phyloP scores from a whole-genome alignment of 2,329 filamentous ascomycete species.

The Alternaria sp. region DNA sequence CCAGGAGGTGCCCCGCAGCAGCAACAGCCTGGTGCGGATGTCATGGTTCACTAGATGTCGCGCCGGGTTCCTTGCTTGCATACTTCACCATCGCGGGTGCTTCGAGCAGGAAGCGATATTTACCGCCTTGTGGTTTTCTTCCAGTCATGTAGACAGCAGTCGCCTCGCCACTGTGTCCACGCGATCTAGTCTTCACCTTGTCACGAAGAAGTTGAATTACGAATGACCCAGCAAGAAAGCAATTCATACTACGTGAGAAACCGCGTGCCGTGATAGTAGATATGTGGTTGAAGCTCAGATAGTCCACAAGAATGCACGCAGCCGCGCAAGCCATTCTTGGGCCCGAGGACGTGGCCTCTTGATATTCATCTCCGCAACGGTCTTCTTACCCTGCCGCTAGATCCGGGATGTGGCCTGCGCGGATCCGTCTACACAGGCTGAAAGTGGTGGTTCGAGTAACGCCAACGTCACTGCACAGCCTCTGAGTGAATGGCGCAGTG shows the following conservation, averaged over 20 bases:
- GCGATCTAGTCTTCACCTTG: slow-evolving; percentile 5
- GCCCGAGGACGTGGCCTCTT: slow-evolving; percentile 8
- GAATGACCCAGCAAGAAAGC: background rate
- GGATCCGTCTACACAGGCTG: slow-evolving; percentile 15
- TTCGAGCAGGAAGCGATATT: background rate
- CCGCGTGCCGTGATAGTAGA: background rate
- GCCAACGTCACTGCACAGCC: slow-evolving; percentile 31
- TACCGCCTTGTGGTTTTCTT: background rate
- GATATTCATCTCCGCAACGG: slow-evolving; percentile 18
- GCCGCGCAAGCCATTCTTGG: slow-evolving; percentile 24
- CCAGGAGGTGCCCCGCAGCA: slow-evolving; percentile 27
- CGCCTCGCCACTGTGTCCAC: background rate
- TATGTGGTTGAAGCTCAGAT: background rate
- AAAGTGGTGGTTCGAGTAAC: slow-evolving; percentile 27
- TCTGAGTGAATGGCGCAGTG: slow-evolving; percentile 29
- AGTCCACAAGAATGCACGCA: background rate
- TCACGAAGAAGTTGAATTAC: background rate
- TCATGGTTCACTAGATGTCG: slow-evolving; percentile 49
- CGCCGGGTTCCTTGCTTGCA: background rate
- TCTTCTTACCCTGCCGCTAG: slow-evolving; percentile 17
- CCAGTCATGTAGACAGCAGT: background rate
- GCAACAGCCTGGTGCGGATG: slow-evolving; percentile 40
- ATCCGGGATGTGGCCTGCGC: slow-evolving; percentile 12
- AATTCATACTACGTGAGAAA: background rate
- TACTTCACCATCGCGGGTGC: slow-evolving; percentile 4